Base-by-base conservation (phyloP, 345 rosid genomes). In the Sonneratia caseolaris region DNA sequence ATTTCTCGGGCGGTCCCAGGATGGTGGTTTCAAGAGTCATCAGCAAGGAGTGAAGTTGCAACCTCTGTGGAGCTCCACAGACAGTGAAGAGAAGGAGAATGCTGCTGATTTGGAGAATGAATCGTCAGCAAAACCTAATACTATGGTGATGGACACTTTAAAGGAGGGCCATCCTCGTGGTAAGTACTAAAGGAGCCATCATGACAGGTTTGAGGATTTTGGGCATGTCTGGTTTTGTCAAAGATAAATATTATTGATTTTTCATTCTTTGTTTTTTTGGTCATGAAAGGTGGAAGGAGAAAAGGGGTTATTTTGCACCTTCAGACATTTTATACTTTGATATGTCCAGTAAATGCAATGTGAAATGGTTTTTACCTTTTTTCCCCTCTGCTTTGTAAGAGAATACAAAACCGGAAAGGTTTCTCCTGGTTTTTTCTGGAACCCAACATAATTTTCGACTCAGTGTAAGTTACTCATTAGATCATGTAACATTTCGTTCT, bases 101-200 rank as follows among this genome's bases (percentile, higher is more conserved):
- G 65, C 81, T n/a, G 48, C 66, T 73, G 71, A 78, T 71, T 66
- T 72, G 27, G 76, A 72, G 77, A 83, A 80, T 53, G 92, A 82
- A 77, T 91, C 97, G 56, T 87, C 93, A 8, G 86, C 84, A 0
- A 97, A 92, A 72, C 90, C 93, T 64, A 80, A 85, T 66, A 83
- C 86, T 66, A 79, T 91, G 88, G 96, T 87, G 67, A 77, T 91
- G 83, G 91, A 87, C 88, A 71, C 71, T 69, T 76, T 82, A 70
- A 74, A 59, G 64, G 76, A 72, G 64, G 81, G 74, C 65, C 80
- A 72, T 70, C 73, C 71, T 70, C 79, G 77, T 2, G 93, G 98
- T 91, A 84, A 21, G 73, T 65, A 48, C 47, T 55, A 9, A 53
- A 12, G 37, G 27, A 61, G 37, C 66, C 37, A 24, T 24, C 66